A percentile compares a stretch with the other conserved stretches of the same genome.
Evolutionary conservation across 140 eudicot species (phyloP).

Genomic region (Stevia rebaudiana): DNA sequence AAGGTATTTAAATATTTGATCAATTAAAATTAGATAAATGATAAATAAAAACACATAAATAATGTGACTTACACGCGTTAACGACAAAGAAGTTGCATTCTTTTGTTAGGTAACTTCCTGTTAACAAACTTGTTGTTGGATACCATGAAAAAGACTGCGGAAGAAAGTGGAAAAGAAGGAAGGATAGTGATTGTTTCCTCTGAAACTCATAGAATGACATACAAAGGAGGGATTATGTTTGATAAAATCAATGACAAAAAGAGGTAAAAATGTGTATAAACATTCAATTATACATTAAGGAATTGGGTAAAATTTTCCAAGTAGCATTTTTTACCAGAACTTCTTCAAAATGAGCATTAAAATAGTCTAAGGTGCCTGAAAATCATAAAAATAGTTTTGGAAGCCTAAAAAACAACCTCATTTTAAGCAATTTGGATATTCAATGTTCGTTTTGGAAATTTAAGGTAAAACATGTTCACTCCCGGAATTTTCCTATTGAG

Average conservation of each 20-base stretch:
- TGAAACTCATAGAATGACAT: conserved; percentile 38
- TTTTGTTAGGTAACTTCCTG: conserved; percentile 59
- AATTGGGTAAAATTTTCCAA: no score
- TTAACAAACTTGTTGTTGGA: conserved; percentile 69
- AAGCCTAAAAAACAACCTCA: no score
- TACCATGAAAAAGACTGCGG: conserved; percentile 71
- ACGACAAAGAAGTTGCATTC: neutral
- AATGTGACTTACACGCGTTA: neutral
- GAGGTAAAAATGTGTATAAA: conserved; percentile 31
- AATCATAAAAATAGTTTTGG: no score
- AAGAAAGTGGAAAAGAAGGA: conserved; percentile 59
- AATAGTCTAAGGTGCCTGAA: no score
- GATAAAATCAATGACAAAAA: conserved; percentile 66
- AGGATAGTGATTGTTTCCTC: conserved; percentile 73
- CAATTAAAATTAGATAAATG: no score
- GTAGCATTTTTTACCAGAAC: no score
- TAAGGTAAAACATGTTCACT: no score
- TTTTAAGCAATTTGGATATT: no score
- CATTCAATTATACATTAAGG: neutral
- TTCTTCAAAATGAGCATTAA: no score
- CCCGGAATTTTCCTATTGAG: neutral
- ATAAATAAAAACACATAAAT: no score
- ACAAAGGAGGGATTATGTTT: conserved; percentile 66
- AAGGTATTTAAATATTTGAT: no score
- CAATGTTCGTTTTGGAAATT: no score